These are phyloP conservation scores for Rhodamnia rubescens DNA, from an alignment of 345 rosid species.

Conservation along the genomic window DNA sequence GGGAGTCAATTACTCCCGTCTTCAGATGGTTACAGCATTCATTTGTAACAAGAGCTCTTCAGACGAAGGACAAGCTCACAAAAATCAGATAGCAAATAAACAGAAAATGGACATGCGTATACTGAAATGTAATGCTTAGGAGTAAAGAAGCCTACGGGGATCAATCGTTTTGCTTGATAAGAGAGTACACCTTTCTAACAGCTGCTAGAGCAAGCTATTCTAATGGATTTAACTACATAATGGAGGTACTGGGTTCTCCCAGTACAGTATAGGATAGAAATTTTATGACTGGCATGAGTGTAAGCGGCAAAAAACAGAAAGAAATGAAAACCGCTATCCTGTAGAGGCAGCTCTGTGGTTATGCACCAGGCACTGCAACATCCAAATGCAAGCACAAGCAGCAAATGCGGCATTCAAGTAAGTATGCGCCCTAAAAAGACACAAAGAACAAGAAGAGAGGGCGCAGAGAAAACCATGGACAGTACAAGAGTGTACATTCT, in stretches of 20 bases:
- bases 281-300: background rate
- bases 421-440: background rate
- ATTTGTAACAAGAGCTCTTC: background rate
- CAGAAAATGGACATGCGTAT: background rate
- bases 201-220: background rate
- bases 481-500: background rate
- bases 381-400: background rate
- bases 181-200: background rate
- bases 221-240: background rate
- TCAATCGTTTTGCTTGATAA: background rate
- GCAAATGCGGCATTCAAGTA: background rate
- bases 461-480: background rate
- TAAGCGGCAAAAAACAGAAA: background rate
- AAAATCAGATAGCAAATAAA: background rate
- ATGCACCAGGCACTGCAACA: background rate
- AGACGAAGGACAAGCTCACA: background rate
- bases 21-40: background rate
- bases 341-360: background rate
- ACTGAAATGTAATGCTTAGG: background rate
- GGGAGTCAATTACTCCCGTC: background rate
- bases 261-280: background rate
- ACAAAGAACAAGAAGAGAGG: background rate
- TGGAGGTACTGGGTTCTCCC: background rate
- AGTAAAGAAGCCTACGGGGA: background rate
- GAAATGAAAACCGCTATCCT: background rate